Conservation (phyloP, 345 rosid genomes). For the Populus euphratica region DNA sequence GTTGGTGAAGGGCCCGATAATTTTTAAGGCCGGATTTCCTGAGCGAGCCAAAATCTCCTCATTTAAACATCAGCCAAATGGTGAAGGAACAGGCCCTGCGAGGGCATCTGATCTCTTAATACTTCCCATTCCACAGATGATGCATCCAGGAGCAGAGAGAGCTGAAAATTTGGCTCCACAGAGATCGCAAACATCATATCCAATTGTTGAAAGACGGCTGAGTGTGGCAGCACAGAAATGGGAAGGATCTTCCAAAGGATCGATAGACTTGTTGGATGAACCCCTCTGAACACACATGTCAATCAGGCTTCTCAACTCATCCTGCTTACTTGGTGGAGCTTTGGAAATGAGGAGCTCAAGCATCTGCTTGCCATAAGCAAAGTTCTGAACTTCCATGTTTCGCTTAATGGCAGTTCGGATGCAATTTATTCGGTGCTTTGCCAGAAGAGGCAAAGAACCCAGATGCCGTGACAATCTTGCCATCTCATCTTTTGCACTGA, state of each 20-base stretch:
- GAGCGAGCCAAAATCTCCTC: neutral
- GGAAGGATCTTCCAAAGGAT: slow-evolving; percentile 92
- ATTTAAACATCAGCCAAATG: slow-evolving; percentile 58
- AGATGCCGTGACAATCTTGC: slow-evolving; percentile 90
- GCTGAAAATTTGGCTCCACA: slow-evolving; percentile 97
- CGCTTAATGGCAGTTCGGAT: slow-evolving; percentile 90
- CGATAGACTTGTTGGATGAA: slow-evolving; percentile 80
- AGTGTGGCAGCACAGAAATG: slow-evolving; percentile 95
- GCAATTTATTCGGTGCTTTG: slow-evolving; percentile 94
- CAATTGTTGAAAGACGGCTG: slow-evolving; percentile 90
- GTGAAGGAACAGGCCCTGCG: slow-evolving; percentile 72
- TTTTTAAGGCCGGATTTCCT: neutral
- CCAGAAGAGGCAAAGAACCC: slow-evolving; percentile 81
- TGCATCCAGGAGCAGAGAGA: slow-evolving; percentile 82
- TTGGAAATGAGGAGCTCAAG: slow-evolving; percentile 88
- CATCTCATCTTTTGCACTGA: slow-evolving; percentile 98
- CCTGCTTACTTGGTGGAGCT: slow-evolving; percentile 90
- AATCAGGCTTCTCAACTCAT: slow-evolving; percentile 75
- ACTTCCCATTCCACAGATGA: slow-evolving; percentile 97
- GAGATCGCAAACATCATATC: slow-evolving; percentile 91
- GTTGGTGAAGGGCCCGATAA: neutral
- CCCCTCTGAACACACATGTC: slow-evolving; percentile 94
- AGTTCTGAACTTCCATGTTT: slow-evolving; percentile 98
- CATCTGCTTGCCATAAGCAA: slow-evolving; percentile 88
- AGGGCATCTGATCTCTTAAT: slow-evolving; percentile 89